Evolutionary conservation across 108 stramenopile genomes (phyloP).

Genomic region (Epithemia pelagica): DNA sequence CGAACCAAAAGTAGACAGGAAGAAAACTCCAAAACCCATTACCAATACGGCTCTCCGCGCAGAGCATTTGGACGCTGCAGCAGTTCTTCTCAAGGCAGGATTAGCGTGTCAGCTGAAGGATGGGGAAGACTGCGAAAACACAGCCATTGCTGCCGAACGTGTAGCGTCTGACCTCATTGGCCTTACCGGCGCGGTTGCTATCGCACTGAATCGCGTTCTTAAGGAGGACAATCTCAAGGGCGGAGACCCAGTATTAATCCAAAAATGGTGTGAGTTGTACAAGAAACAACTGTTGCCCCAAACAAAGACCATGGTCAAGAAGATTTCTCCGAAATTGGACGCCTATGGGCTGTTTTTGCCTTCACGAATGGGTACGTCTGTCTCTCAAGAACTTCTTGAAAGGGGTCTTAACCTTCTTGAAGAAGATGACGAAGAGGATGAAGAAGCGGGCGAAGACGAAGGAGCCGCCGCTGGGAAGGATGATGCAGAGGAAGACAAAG

Average conservation of each 20-base stretch:
- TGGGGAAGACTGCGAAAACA: slow-evolving; percentile 84
- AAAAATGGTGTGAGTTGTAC: slow-evolving; percentile 85
- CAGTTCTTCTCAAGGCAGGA: slow-evolving; percentile 79
- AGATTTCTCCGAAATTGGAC: slow-evolving; percentile 70
- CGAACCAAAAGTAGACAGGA: slow-evolving; percentile 28
- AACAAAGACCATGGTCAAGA: slow-evolving; percentile 79
- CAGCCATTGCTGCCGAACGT: slow-evolving; percentile 80
- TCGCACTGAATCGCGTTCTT: slow-evolving; percentile 64
- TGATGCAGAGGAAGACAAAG: neutral
- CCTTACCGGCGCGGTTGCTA: slow-evolving; percentile 64
- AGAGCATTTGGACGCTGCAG: slow-evolving; percentile 78
- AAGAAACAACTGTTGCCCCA: slow-evolving; percentile 69
- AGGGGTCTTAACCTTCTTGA: slow-evolving; percentile 54
- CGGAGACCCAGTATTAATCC: slow-evolving; percentile 50
- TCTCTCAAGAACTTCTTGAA: slow-evolving; percentile 66
- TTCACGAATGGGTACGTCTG: slow-evolving; percentile 69
- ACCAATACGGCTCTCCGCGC: slow-evolving; percentile 48
- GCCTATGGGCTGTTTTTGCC: slow-evolving; percentile 80
- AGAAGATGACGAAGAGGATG: slow-evolving; percentile 8
- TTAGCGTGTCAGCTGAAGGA: slow-evolving; percentile 74
- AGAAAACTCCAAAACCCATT: slow-evolving; percentile 56
- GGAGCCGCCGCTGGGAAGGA: too few species aligned
- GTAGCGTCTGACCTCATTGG: slow-evolving; percentile 81
- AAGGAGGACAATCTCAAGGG: slow-evolving; percentile 41
- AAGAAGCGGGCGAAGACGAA: slow-evolving; percentile 1